Evolutionary conservation across 768 basidiomycete species (phyloP).

Genomic region (Leucogyrophana mollusca): DNA sequence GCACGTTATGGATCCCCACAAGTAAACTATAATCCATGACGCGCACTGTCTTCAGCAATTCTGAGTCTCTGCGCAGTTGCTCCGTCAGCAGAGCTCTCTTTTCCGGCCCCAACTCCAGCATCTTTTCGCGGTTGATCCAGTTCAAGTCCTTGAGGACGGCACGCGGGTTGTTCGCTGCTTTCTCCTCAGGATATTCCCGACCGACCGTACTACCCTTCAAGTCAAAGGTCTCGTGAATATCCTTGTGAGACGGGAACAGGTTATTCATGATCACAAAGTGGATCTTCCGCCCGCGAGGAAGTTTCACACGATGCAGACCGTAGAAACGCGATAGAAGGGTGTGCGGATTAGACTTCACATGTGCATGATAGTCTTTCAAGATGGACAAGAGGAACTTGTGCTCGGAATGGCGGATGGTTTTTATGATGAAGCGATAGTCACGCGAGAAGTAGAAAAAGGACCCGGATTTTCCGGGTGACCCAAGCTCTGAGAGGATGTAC

Average conservation of each 20-base stretch:
- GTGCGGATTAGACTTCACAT: conserved; percentile 89
- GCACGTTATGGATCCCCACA: conserved; percentile 92
- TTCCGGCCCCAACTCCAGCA: conserved; percentile 91
- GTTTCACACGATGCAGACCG: conserved; percentile 95
- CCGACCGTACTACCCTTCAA: conserved; percentile 95
- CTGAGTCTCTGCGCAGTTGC: conserved; percentile 85
- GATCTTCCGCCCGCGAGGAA: conserved; percentile 91
- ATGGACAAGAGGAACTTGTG: conserved; percentile 91
- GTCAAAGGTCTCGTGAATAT: conserved; percentile 97
- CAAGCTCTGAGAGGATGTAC: conserved; percentile 97
- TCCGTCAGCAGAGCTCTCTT: conserved; percentile 89
- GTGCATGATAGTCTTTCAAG: conserved; percentile 79
- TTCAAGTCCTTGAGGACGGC: conserved; percentile 96
- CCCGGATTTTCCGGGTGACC: conserved; percentile 97
- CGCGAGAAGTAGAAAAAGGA: conserved; percentile 99
- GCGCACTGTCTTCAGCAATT: conserved; percentile 74
- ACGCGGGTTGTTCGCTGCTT: conserved; percentile 69
- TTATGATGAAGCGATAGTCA: conserved; percentile 99
- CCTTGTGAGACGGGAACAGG: conserved; percentile 94
- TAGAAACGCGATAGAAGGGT: conserved; percentile 94
- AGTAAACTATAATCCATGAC: conserved; percentile 98
- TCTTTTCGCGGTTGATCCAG: conserved; percentile 82
- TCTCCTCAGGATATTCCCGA: conserved; percentile 82
- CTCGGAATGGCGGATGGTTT: conserved; percentile 93
- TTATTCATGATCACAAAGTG: conserved; percentile 99